A percentile compares a stretch with the other conserved stretches of the same genome.
Evolutionary conservation across 2,329 filamentous ascomycete genomes (phyloP).

Genomic region (Teratosphaeria destructans): DNA sequence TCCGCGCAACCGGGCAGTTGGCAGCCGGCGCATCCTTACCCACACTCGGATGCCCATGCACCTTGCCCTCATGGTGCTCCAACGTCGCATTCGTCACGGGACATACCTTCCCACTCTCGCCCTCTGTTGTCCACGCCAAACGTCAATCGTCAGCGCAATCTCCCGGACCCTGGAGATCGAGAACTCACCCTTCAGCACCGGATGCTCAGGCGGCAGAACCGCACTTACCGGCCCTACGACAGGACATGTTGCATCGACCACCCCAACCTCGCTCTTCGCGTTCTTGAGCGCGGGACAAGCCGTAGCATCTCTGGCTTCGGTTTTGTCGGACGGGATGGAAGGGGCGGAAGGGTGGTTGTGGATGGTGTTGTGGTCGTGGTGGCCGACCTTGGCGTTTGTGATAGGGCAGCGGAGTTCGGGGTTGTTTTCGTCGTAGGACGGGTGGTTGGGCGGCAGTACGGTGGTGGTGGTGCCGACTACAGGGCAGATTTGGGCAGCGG

Average conservation of each 20-base stretch:
- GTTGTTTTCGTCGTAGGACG: conserved; percentile 28
- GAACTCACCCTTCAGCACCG: conserved; percentile 23
- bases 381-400: conserved; percentile 35
- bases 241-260: conserved; percentile 35
- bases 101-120: conserved; percentile 18
- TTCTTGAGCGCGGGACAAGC: conserved; percentile 33
- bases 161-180: background rate
- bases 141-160: background rate
- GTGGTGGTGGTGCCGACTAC: conserved; percentile 34
- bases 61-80: conserved; percentile 34
- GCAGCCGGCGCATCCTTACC: conserved; percentile 25
- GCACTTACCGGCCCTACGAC: conserved; percentile 33
- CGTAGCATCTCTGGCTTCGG: conserved; percentile 24
- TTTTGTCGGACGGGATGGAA: conserved; percentile 14
- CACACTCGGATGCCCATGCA: conserved; percentile 32
- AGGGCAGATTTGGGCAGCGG: conserved; percentile 20
- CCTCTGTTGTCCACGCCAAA: conserved; percentile 3
- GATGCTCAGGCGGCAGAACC: conserved; percentile 34
- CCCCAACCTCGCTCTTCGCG: conserved; percentile 27
- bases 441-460: conserved; percentile 35
- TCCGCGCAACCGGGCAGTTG: conserved; percentile 34
- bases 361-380: conserved; percentile 32
- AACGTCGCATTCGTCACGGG: conserved; percentile 25
- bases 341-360: conserved; percentile 32
- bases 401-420: conserved; percentile 36